These are phyloP conservation scores for Mycena kentingensis DNA, from an alignment of 768 basidiomycete genomes.

Conservation along the genomic window DNA sequence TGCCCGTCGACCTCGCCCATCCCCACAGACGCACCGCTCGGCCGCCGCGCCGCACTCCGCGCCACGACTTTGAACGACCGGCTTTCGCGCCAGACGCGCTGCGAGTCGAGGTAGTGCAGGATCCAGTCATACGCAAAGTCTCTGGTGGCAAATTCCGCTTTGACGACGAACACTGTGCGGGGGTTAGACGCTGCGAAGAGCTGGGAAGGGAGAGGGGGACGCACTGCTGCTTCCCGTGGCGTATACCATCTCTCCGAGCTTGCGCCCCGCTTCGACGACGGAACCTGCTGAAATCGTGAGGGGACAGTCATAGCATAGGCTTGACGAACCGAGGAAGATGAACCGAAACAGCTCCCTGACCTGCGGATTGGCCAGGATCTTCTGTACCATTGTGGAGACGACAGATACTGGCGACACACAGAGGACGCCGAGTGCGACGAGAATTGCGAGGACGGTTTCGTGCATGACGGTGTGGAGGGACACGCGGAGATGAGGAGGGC, in stretches of 20 bases:
- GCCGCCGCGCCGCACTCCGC: constrained; percentile 10
- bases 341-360: constrained; percentile 8
- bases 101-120: constrained; percentile 12
- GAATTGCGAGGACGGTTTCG: not conserved
- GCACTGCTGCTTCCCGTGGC: not conserved
- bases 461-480: too few species aligned
- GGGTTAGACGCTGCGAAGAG: not conserved
- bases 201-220: not conserved
- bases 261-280: constrained; percentile 7
- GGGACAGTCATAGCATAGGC: not conserved
- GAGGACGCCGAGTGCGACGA: not conserved
- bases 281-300: not conserved
- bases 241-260: not conserved
- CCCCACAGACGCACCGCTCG: not conserved
- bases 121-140: constrained; percentile 23
- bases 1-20: constrained; percentile 13
- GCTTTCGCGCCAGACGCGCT: constrained; percentile 21
- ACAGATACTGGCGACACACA: constrained; percentile 1
- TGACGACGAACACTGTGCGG: not conserved
- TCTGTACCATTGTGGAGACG: not conserved
- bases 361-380: constrained; percentile 8
- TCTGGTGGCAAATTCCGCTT: constrained; percentile 8
- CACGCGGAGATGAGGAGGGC: too few species aligned
- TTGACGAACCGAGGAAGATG: constrained; percentile 8
- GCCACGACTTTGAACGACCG: constrained; percentile 20